These are phyloP conservation scores for Grammothele lineata DNA, from an alignment of 768 basidiomycete genomes.

Conservation along the genomic window DNA sequence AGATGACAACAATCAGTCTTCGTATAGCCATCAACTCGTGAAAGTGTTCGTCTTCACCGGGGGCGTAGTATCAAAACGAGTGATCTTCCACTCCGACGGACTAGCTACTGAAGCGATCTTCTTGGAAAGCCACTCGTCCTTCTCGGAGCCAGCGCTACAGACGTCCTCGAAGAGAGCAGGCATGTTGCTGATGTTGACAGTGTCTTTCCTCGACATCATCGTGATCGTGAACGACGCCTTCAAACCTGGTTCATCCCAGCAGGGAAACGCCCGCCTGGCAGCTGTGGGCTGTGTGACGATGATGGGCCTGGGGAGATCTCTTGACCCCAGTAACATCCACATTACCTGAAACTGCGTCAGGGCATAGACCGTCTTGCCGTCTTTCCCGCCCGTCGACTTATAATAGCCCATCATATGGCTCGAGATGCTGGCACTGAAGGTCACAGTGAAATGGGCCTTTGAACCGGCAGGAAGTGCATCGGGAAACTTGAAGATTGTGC, in stretches of 20 bases:
- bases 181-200: slow-evolving; percentile 87
- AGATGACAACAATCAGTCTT: too few relatives aligned
- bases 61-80: slow-evolving; percentile 77
- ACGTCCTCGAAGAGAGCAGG: slow-evolving; percentile 58
- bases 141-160: slow-evolving; percentile 23
- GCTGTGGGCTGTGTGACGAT: slow-evolving; percentile 60
- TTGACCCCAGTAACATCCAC: not conserved
- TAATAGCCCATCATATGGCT: slow-evolving; percentile 83
- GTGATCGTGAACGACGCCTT: slow-evolving; percentile 81
- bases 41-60: slow-evolving; percentile 35
- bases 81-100: slow-evolving; percentile 64
- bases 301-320: not conserved
- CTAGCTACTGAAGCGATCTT: slow-evolving; percentile 37
- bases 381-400: slow-evolving; percentile 57
- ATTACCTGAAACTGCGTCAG: slow-evolving; percentile 86
- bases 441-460: slow-evolving; percentile 65
- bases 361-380: slow-evolving; percentile 65
- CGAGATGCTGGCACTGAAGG: slow-evolving; percentile 63
- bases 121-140: slow-evolving; percentile 17
- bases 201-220: slow-evolving; percentile 72
- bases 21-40: too few relatives aligned
- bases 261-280: slow-evolving; percentile 79
- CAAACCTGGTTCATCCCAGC: slow-evolving; percentile 90
- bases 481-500: slow-evolving; percentile 57
- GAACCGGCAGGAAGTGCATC: slow-evolving; percentile 58